These are phyloP conservation scores for Coemansia sp. DNA, from an alignment of 192 early-diverging fungal genomes.

Conservation along the genomic window DNA sequence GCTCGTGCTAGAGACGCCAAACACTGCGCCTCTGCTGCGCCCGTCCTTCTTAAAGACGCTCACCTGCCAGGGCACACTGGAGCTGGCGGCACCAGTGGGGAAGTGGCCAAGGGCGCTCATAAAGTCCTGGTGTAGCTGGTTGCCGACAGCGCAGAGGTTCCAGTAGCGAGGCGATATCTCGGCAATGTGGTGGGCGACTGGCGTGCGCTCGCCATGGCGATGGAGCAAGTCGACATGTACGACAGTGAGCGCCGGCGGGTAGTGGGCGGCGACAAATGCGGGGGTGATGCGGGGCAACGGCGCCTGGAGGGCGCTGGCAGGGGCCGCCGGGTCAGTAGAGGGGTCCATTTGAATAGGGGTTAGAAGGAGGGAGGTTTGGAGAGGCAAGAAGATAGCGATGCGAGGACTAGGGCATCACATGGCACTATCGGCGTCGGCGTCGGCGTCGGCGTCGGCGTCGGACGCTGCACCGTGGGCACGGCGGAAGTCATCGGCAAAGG, in stretches of 20 bases:
- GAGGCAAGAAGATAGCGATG: no score
- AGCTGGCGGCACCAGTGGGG: not conserved
- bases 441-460: no score
- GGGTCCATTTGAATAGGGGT: no score
- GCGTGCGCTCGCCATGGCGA: slow-evolving; percentile 49
- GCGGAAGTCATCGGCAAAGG: slow-evolving; percentile 57
- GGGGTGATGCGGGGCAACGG: no score
- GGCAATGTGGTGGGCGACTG: slow-evolving; percentile 12
- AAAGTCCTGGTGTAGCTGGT: slow-evolving; percentile 30
- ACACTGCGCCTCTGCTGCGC: slow-evolving; percentile 6
- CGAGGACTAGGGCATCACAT: no score
- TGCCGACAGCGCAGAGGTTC: slow-evolving; percentile 38
- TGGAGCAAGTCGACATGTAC: slow-evolving; percentile 49
- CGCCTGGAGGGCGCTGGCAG: slow-evolving; percentile 37
- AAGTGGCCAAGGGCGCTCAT: slow-evolving; percentile 11
- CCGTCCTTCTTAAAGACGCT: slow-evolving; percentile 19
- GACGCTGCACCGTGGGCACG: not conserved
- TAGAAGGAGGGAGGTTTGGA: no score
- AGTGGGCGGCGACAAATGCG: slow-evolving; percentile 39
- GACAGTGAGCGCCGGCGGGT: slow-evolving; percentile 39
- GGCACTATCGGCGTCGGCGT: no score
- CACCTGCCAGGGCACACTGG: slow-evolving; percentile 3
- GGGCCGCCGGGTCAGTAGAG: slow-evolving; percentile 16
- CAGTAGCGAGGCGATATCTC: slow-evolving; percentile 24
- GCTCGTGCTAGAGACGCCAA: slow-evolving; percentile 8